Percentiles rank a stretch among this genome's conserved stretches.
phyloP scores from a whole-genome alignment of 345 rosid genomes.

The Brassica napus region DNA sequence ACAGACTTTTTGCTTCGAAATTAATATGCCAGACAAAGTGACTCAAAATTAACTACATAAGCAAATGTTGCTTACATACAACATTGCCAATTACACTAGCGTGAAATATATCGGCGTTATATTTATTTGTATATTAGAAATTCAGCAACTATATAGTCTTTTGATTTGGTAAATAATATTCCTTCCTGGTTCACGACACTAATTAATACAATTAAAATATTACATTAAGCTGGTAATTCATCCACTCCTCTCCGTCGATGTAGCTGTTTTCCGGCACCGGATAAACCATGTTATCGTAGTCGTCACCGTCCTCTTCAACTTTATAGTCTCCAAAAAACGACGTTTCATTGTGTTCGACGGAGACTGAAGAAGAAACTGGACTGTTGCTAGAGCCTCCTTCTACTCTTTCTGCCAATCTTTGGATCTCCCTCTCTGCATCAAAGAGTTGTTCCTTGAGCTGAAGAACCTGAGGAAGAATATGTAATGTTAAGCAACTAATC shows the following conservation, averaged over 20 bases:
- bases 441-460: conserved; percentile 58
- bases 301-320: conserved; percentile 45
- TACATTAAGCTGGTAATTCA: conserved; percentile 32
- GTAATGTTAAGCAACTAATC: conserved; percentile 4
- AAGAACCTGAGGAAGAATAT: conserved; percentile 45
- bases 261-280: conserved; percentile 46
- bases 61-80: conserved; percentile 8
- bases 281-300: conserved; percentile 42
- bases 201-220: conserved; percentile 2
- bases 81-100: conserved; percentile 18
- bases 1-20: background rate
- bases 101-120: conserved; percentile 3
- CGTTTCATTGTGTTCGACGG: conserved; percentile 44
- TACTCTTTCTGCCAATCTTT: conserved; percentile 47
- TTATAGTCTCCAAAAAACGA: conserved; percentile 53
- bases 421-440: conserved; percentile 63
- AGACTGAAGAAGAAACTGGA: conserved; percentile 53
- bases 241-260: conserved; percentile 59
- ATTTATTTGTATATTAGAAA: conserved; percentile 20
- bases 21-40: background rate
- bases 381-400: conserved; percentile 52
- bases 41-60: conserved; percentile 3
- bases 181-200: conserved; percentile 4
- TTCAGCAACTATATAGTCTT: background rate
- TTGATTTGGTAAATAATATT: conserved; percentile 1